phyloP scores from a whole-genome alignment of 1,139 yeast species.

The Yamadazyma siamensis region DNA sequence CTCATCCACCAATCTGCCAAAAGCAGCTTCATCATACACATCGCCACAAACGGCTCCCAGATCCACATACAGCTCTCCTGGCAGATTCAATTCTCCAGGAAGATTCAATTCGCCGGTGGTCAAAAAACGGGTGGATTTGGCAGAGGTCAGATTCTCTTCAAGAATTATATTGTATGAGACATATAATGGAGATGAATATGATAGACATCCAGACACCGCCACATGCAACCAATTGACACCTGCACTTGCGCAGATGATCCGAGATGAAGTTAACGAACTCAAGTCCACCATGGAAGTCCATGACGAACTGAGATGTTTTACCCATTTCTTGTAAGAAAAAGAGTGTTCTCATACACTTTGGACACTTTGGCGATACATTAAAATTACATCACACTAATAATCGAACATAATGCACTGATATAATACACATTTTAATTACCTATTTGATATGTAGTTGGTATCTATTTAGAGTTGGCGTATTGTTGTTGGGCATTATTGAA shows the following conservation, averaged over 20 bases:
- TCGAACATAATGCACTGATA: too few relatives aligned
- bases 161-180: constrained; percentile 85
- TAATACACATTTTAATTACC: constrained; percentile 8
- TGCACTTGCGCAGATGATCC: constrained; percentile 78
- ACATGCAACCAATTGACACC: constrained; percentile 94
- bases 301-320: constrained; percentile 69
- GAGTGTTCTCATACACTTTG: constrained; percentile 1
- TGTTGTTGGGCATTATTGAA: constrained; percentile 45
- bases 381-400: too few relatives aligned
- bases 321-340: constrained; percentile 84
- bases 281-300: constrained; percentile 83
- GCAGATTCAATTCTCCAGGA: neutral
- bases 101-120: constrained; percentile 1
- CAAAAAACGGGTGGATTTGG: constrained; percentile 5
- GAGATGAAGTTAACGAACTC: constrained; percentile 77
- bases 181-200: constrained; percentile 80
- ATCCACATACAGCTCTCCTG: neutral
- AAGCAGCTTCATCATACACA: too few relatives aligned
- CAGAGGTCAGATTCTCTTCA: constrained; percentile 73
- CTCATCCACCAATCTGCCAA: too few relatives aligned
- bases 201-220: constrained; percentile 89
- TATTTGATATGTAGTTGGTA: constrained; percentile 17
- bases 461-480: too few relatives aligned
- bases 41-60: neutral
- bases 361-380: too few relatives aligned